Conservation (phyloP, 2,329 filamentous ascomycete species). For the Chrysoporthe deuterocubensis region DNA sequence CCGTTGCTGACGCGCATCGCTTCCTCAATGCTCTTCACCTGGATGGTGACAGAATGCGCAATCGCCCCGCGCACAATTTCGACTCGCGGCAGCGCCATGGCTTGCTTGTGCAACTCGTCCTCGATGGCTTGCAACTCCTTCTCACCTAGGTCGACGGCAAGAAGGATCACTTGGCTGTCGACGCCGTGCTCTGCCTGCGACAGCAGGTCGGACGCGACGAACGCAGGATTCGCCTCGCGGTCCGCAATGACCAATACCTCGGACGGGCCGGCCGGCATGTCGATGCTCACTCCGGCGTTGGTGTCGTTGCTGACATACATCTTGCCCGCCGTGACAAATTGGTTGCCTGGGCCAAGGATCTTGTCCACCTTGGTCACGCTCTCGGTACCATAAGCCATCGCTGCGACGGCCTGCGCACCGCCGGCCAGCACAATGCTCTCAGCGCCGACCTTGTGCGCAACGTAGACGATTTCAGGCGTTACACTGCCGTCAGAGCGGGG, state of each 20-base stretch:
- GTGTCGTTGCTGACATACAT: constrained; percentile 99
- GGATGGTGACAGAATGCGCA: constrained; percentile 86
- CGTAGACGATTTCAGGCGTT: constrained; percentile 96
- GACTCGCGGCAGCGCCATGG: constrained; percentile 82
- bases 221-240: constrained; percentile 83
- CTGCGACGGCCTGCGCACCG: constrained; percentile 92
- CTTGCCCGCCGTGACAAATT: constrained; percentile 98
- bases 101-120: constrained; percentile 86
- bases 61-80: constrained; percentile 93
- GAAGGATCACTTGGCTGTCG: constrained; percentile 91
- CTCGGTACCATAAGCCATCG: constrained; percentile 96
- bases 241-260: constrained; percentile 97
- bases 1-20: constrained; percentile 85
- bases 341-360: constrained; percentile 95
- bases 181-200: constrained; percentile 97
- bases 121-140: constrained; percentile 80
- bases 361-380: constrained; percentile 97
- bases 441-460: constrained; percentile 94
- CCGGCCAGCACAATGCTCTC: constrained; percentile 95
- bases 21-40: constrained; percentile 71
- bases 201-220: constrained; percentile 92
- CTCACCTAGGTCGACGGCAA: constrained; percentile 80
- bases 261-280: constrained; percentile 97
- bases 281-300: constrained; percentile 90
- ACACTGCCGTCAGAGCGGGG: constrained; percentile 87